Conservation (phyloP, 805 yeast genomes). For the Candida takata region DNA sequence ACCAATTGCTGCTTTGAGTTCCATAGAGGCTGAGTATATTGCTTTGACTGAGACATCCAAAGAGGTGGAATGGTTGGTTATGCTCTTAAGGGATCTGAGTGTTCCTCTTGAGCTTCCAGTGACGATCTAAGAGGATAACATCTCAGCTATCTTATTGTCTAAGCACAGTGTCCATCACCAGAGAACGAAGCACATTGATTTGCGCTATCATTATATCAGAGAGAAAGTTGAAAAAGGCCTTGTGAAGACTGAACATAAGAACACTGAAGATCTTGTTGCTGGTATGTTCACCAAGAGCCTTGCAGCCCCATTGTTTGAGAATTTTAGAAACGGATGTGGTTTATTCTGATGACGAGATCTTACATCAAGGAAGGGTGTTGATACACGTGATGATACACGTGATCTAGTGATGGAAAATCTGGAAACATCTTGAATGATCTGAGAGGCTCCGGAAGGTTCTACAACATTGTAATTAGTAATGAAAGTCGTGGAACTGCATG, state of each 20-base stretch:
- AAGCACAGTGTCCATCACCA: not conserved
- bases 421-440: too few species aligned
- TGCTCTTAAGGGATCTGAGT: not conserved
- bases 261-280: not conserved
- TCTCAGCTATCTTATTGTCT: not conserved
- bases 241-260: not conserved
- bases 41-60: slow-evolving; percentile 1
- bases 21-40: slow-evolving; percentile 6
- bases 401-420: too few species aligned
- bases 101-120: not conserved
- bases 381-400: too few species aligned
- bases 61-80: slow-evolving; percentile 2
- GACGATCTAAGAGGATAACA: slow-evolving; percentile 1
- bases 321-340: not conserved
- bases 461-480: too few species aligned
- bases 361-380: too few species aligned
- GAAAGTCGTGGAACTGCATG: too few species aligned
- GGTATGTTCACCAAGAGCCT: not conserved
- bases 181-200: slow-evolving; percentile 1
- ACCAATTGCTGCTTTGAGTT: slow-evolving; percentile 1
- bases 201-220: not conserved
- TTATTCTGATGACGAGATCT: too few species aligned
- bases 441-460: too few species aligned
- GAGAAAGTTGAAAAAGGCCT: slow-evolving; percentile 1
- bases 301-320: not conserved